These are phyloP conservation scores for Russula emetica DNA, from an alignment of 768 basidiomycete species.

Conservation along the genomic window DNA sequence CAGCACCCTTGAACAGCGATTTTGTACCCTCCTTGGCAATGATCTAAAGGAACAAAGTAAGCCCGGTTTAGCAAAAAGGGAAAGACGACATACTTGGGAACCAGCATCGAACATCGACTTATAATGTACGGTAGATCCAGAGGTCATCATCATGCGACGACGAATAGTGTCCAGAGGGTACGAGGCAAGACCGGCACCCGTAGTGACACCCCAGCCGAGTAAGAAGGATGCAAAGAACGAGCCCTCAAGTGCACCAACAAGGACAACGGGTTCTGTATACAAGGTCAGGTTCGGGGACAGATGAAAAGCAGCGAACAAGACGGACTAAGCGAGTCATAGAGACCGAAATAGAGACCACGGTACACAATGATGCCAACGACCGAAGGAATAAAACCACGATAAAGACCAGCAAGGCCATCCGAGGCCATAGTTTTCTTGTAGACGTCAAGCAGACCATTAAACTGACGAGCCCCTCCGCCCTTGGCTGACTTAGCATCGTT, in stretches of 20 bases:
- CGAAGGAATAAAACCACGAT: conserved; percentile 99
- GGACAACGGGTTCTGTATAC: conserved; percentile 84
- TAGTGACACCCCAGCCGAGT: conserved; percentile 99
- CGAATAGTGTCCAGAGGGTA: conserved; percentile 93
- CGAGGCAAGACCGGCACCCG: conserved; percentile 98
- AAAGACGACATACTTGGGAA: conserved; percentile 44
- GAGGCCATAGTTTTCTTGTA: conserved; percentile 96
- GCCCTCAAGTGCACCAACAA: conserved; percentile 91
- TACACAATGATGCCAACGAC: conserved; percentile 99
- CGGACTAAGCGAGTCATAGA: conserved; percentile 89
- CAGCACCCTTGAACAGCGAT: conserved; percentile 99
- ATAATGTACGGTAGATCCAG: conserved; percentile 93
- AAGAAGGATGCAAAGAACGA: conserved; percentile 96
- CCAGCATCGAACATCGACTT: conserved; percentile 99
- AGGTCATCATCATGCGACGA: conserved; percentile 99
- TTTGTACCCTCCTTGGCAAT: conserved; percentile 91
- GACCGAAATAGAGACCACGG: conserved; percentile 99
- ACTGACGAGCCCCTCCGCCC: conserved; percentile 89
- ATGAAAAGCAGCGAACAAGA: conserved; percentile 28
- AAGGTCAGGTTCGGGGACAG: conserved; percentile 25
- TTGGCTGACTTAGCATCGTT: conserved; percentile 97
- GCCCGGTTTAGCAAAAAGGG: no score
- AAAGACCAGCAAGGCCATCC: conserved; percentile 98
- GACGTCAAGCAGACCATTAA: conserved; percentile 97
- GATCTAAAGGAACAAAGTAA: conserved; percentile 42